Conservation (phyloP, 805 yeast genomes). For the Ascoidea asiatica region DNA sequence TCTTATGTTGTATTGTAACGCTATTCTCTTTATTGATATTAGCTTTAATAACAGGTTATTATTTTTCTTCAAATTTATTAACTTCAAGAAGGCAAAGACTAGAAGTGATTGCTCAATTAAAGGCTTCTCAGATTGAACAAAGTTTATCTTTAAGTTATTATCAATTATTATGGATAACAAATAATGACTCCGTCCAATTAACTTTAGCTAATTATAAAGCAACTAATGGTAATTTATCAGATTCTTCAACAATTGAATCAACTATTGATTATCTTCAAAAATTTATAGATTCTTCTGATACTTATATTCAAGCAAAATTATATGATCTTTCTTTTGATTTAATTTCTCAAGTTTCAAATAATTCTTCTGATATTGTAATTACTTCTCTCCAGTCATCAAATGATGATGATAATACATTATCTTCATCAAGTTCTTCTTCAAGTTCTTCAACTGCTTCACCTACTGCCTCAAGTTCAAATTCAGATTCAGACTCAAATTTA, state of each 20-base stretch:
- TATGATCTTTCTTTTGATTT: constrained; percentile 46
- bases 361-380: constrained; percentile 22
- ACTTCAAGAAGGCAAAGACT: constrained; percentile 56
- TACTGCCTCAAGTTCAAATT: constrained; percentile 7
- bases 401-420: not conserved
- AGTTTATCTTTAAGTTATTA: constrained; percentile 47
- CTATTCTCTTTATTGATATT: constrained; percentile 56
- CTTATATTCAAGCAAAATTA: constrained; percentile 48
- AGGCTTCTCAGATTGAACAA: constrained; percentile 69
- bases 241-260: constrained; percentile 26
- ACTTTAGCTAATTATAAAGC: not conserved
- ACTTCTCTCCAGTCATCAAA: constrained; percentile 1
- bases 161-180: constrained; percentile 53
- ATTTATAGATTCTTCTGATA: constrained; percentile 49
- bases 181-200: constrained; percentile 42
- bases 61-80: constrained; percentile 51
- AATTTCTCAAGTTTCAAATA: constrained; percentile 30
- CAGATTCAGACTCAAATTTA: constrained; percentile 10
- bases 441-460: constrained; percentile 6
- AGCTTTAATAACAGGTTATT: constrained; percentile 65
- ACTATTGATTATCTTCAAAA: constrained; percentile 39
- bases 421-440: constrained; percentile 1
- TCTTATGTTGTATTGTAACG: constrained; percentile 57
- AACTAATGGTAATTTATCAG: constrained; percentile 60
- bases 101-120: constrained; percentile 66